phyloP scores from a whole-genome alignment of 2,329 filamentous ascomycete genomes.

The Aspergillus thermomutatus region DNA sequence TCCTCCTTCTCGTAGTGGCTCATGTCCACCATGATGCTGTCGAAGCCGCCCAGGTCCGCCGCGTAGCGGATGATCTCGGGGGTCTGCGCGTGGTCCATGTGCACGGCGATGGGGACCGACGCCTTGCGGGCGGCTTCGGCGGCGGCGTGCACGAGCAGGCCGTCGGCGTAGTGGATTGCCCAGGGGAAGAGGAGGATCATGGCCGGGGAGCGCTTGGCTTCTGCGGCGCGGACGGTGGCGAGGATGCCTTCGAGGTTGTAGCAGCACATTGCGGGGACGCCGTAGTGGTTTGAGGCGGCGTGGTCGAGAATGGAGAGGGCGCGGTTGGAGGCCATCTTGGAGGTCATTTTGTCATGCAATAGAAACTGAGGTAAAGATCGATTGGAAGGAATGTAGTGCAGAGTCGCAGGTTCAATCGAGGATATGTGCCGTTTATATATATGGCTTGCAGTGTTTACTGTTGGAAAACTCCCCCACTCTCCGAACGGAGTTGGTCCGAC shows the following conservation, averaged over 20 bases:
- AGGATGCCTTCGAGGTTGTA: conserved; percentile 71
- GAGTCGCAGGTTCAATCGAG: not conserved
- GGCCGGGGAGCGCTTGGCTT: conserved; percentile 62
- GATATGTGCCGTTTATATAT: not conserved
- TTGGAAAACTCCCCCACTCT: not conserved
- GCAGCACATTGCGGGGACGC: conserved; percentile 59
- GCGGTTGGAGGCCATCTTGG: conserved; percentile 45
- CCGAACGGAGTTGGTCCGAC: conserved; percentile 7
- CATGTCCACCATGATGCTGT: conserved; percentile 77
- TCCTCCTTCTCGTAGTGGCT: conserved; percentile 68
- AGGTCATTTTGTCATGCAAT: conserved; percentile 25
- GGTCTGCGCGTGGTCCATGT: conserved; percentile 65
- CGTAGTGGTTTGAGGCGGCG: conserved; percentile 55
- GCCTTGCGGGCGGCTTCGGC: conserved; percentile 56
- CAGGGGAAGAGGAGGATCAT: conserved; percentile 74
- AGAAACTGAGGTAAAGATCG: not conserved
- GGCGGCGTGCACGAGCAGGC: conserved; percentile 54
- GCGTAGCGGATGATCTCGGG: conserved; percentile 60
- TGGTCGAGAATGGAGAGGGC: conserved; percentile 56
- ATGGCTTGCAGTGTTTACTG: not conserved
- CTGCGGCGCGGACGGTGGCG: conserved; percentile 65
- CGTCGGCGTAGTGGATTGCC: conserved; percentile 64
- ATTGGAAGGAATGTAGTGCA: not conserved
- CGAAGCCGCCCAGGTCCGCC: conserved; percentile 61
- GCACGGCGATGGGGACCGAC: conserved; percentile 58